A percentile compares a stretch with the other conserved stretches of the same genome.
These are phyloP conservation scores for Fusarium chlamydosporum DNA, from an alignment of 2,329 filamentous ascomycete species.

Conservation along the genomic window DNA sequence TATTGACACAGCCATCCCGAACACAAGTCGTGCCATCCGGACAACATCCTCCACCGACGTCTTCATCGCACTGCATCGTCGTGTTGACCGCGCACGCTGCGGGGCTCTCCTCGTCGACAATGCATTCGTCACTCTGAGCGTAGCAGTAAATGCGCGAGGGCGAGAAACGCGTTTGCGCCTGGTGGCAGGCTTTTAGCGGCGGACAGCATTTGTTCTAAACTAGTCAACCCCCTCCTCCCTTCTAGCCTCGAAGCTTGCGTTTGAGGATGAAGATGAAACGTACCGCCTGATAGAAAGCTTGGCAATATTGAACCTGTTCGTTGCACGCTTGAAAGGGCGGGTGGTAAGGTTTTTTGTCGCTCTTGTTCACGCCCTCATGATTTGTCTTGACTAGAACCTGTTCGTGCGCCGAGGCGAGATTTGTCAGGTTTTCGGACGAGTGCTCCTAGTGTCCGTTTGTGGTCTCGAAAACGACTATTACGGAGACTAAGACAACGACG, in stretches of 20 bases:
- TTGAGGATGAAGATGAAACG: slow-evolving; percentile 15
- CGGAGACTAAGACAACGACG: slow-evolving; percentile 40
- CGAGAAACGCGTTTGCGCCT: slow-evolving; percentile 6
- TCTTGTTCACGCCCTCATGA: not conserved
- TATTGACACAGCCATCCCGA: slow-evolving; percentile 25
- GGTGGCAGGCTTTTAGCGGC: slow-evolving; percentile 22
- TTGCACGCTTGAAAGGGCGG: slow-evolving; percentile 5
- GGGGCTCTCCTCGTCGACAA: slow-evolving; percentile 18
- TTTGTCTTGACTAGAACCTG: slow-evolving; percentile 1
- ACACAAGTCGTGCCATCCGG: slow-evolving; percentile 32
- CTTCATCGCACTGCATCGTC: slow-evolving; percentile 31
- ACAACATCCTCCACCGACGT: slow-evolving; percentile 34
- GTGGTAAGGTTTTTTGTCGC: slow-evolving; percentile 6
- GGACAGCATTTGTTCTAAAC: slow-evolving; percentile 32
- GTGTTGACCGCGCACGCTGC: slow-evolving; percentile 28
- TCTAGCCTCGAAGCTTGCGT: slow-evolving; percentile 7
- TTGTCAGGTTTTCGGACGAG: slow-evolving; percentile 2
- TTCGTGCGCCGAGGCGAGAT: slow-evolving; percentile 8
- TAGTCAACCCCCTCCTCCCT: not conserved
- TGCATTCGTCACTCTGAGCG: slow-evolving; percentile 26
- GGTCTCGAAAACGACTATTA: slow-evolving; percentile 40
- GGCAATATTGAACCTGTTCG: slow-evolving; percentile 28
- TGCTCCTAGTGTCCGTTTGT: slow-evolving; percentile 18
- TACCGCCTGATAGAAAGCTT: slow-evolving; percentile 31
- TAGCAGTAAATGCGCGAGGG: slow-evolving; percentile 35